Base-by-base conservation (phyloP, 768 basidiomycete species). In the Suillus subluteus region DNA sequence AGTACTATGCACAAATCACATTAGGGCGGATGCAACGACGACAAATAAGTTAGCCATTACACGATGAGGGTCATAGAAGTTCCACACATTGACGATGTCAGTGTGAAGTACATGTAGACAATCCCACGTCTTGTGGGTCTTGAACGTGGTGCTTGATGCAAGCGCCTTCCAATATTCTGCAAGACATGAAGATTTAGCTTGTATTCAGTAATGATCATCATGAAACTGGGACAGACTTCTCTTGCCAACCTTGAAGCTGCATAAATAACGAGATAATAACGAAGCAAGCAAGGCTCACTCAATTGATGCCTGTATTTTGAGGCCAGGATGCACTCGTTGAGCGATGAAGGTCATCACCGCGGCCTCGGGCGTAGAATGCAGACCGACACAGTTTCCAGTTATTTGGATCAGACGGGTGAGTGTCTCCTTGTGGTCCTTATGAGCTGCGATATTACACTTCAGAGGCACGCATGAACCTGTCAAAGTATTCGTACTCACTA, bases 91-190 rank as follows among this genome's bases (percentile, higher is more conserved):
- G 21, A 73, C 48, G 18, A 73, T 71, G 41, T 73, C 72, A 0
- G 58, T n/a, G 52, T 73, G 72, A 16, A 73, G 65, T 6, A 70
- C 64, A 2, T 65, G 13, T 1, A 73, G 52, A 52, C 72, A 73
- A 18, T 32, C 54, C 54, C 30, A 18, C 26, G 26, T 26, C 26
- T 7, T 23, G 26, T 26, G 26, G 26, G 26, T 23, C n/a, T 23
- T 13, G 38, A 73, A 73, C 30, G 62, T 37, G 7, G 58, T 23
- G 46, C 64, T 65, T 2, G 73, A 62, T 6, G 55, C 65, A 6
- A 73, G 55, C 16, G 35, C 62, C 13, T 41, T 46, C 72, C 73
- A 73, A 59, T 71, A 73, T 59, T 37, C 73, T 73, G 55, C 2
- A 38, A 73, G 64, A 13, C 21, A 56, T 21, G 9, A 56, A 23